Evolutionary conservation across 768 basidiomycete genomes (phyloP).

Genomic region (Boletus eberwhitei): DNA sequence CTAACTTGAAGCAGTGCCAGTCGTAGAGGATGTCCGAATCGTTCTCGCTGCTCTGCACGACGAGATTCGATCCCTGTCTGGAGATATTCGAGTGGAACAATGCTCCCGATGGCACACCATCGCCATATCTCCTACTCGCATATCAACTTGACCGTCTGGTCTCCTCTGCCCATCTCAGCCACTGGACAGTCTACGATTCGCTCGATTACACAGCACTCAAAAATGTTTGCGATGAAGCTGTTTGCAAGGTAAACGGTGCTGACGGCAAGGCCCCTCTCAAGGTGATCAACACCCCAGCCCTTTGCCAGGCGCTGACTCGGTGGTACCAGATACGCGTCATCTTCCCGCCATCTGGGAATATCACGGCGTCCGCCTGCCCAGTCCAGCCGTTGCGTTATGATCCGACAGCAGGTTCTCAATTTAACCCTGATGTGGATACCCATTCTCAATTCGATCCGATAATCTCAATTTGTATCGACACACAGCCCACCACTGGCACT

Average conservation of each 20-base stretch:
- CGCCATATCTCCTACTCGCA: slow-evolving; percentile 57
- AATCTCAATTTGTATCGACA: slow-evolving; percentile 54
- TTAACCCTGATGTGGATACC: slow-evolving; percentile 33
- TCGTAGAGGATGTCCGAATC: slow-evolving; percentile 3
- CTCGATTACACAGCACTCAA: slow-evolving; percentile 42
- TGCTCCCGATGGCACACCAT: slow-evolving; percentile 45
- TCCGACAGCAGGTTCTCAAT: slow-evolving; percentile 38
- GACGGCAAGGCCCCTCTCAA: slow-evolving; percentile 18
- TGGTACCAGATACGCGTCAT: slow-evolving; percentile 50
- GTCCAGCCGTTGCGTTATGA: slow-evolving; percentile 34
- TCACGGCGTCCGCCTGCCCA: slow-evolving; percentile 36
- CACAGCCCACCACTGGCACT: slow-evolving; percentile 48
- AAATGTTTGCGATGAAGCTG: slow-evolving; percentile 43
- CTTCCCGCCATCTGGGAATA: slow-evolving; percentile 37
- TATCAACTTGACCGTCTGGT: slow-evolving; percentile 61
- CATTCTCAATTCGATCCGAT: slow-evolving; percentile 31
- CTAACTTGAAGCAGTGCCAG: no score
- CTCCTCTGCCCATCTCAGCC: slow-evolving; percentile 47
- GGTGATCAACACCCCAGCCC: slow-evolving; percentile 8
- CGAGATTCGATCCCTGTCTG: slow-evolving; percentile 56
- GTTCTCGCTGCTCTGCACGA: slow-evolving; percentile 47
- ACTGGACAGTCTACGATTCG: slow-evolving; percentile 40
- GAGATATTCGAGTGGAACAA: slow-evolving; percentile 54
- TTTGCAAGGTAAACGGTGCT: slow-evolving; percentile 27
- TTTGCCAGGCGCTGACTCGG: not conserved